Evolutionary conservation across 225 moss, liverwort and hornwort genomes (phyloP), one percentile per base, ranked within the genome.

Genomic region (Ulota crispa): DNA sequence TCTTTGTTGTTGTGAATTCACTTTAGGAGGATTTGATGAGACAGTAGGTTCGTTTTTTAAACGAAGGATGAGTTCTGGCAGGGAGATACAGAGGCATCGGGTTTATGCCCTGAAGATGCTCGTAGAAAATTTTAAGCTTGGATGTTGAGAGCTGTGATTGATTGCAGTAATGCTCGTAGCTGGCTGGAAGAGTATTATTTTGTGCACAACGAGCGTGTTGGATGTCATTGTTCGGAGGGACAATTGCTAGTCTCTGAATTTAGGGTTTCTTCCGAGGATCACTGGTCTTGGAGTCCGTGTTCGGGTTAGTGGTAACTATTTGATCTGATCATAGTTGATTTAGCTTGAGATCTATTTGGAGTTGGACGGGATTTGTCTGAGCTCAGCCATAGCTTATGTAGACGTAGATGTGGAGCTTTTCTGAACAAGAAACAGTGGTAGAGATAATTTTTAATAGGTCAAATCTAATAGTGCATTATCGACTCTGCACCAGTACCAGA

Each of bases 401-500:
- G 19, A 62, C 78, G 80, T 80, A 88, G 90, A 62, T 90, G 92
- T 82, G 94, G 91, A 66, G 88, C 75, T 42, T 54, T 91, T 47
- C 37, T 92, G 78, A 91, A 93, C 84, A 85, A 91, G 69, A 79
- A 90, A 70, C 81, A 83, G 52, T 65, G 77, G 62, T 74, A 76
- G 66, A 85, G 87, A 39, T 81, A 62, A 36, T 39, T 87, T 68
- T 72, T 91, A 81, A 74, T 90, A 63, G 87, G 70, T 32, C 79
- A 70, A 64, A 89, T 89, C 85, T 86, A 77, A 92, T 87, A 45
- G 72, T 93, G 88, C 79, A 94, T 90, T 11, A 64, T 80, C n/a
- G 88, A 86, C 81, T 94, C 87, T 45, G 92, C 89, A 31, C 89
- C 87, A 31, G 86, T 90, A 57, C 87, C 88, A 75, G 87, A 95